Evolutionary conservation across 73 alveolate species (phyloP).

Genomic region (Blepharisma japonicum): DNA sequence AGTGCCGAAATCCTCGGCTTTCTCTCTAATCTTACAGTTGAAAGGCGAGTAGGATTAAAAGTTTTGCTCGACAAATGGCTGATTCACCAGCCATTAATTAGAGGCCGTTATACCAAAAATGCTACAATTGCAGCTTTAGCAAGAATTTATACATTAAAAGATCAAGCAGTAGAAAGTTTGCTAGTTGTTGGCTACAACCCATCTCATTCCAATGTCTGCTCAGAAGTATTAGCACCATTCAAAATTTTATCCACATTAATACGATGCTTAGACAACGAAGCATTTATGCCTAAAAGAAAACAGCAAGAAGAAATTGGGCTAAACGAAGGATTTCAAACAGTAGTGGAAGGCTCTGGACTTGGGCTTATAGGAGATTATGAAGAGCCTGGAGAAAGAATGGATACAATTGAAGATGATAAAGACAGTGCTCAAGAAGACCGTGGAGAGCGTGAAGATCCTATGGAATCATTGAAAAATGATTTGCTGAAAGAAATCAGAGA

Average conservation of each 20-base stretch:
- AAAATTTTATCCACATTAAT: slow-evolving; percentile 85
- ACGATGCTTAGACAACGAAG: slow-evolving; percentile 93
- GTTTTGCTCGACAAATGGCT: slow-evolving; percentile 96
- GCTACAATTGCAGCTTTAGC: slow-evolving; percentile 90
- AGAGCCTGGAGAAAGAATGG: slow-evolving; percentile 44
- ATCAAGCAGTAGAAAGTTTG: slow-evolving; percentile 77
- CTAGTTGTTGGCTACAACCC: slow-evolving; percentile 96
- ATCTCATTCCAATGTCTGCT: slow-evolving; percentile 82
- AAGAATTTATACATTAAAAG: slow-evolving; percentile 79
- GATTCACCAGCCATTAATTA: slow-evolving; percentile 87
- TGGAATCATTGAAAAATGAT: slow-evolving; percentile 42
- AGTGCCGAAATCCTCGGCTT: slow-evolving; percentile 89
- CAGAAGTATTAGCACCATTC: slow-evolving; percentile 96
- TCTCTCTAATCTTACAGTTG: slow-evolving; percentile 81
- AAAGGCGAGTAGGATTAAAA: slow-evolving; percentile 85
- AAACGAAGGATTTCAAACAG: slow-evolving; percentile 36
- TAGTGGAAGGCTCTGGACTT: slow-evolving; percentile 27
- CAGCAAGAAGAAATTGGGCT: slow-evolving; percentile 25
- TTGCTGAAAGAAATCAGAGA: slow-evolving; percentile 53
- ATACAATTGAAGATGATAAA: slow-evolving; percentile 66
- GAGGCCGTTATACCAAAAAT: slow-evolving; percentile 95
- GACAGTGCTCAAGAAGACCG: slow-evolving; percentile 41
- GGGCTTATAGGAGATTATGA: slow-evolving; percentile 43
- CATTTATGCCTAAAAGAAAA: slow-evolving; percentile 66
- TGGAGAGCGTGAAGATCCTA: slow-evolving; percentile 25